Evolutionary conservation across 257 asterid species (phyloP).

Genomic region (Linaria vulgaris): DNA sequence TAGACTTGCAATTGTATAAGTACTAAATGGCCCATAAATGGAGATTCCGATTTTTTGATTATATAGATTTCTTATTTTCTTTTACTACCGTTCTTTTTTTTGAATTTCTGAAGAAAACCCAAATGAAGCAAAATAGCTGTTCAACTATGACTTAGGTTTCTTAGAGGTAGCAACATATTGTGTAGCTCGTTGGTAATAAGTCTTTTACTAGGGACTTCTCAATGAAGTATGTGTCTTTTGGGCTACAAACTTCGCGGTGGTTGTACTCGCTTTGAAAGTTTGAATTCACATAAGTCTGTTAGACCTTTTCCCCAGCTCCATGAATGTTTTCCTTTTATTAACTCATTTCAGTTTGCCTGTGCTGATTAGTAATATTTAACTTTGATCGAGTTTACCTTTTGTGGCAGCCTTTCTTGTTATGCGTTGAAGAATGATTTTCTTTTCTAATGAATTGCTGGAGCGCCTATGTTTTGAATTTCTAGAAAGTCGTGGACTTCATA

Average conservation of each 20-base stretch:
- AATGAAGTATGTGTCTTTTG: slow-evolving; percentile 12
- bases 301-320: neutral
- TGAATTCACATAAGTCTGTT: slow-evolving; percentile 4
- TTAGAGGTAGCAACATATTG: no score
- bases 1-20: no score
- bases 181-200: no score
- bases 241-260: slow-evolving; percentile 1
- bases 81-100: no score
- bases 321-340: neutral
- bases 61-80: no score
- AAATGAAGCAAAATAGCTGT: no score
- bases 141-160: no score
- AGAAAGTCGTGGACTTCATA: neutral
- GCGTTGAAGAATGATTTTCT: neutral
- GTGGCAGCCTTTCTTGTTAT: neutral
- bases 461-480: neutral
- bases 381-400: slow-evolving; percentile 1
- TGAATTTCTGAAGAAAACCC: no score
- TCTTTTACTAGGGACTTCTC: no score
- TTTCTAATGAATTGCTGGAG: neutral
- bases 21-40: no score
- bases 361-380: slow-evolving; percentile 1
- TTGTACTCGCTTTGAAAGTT: slow-evolving; percentile 5
- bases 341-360: neutral
- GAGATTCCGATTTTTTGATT: no score